Conservation (phyloP, 2,329 filamentous ascomycete species). For the Talaromyces piceae region DNA sequence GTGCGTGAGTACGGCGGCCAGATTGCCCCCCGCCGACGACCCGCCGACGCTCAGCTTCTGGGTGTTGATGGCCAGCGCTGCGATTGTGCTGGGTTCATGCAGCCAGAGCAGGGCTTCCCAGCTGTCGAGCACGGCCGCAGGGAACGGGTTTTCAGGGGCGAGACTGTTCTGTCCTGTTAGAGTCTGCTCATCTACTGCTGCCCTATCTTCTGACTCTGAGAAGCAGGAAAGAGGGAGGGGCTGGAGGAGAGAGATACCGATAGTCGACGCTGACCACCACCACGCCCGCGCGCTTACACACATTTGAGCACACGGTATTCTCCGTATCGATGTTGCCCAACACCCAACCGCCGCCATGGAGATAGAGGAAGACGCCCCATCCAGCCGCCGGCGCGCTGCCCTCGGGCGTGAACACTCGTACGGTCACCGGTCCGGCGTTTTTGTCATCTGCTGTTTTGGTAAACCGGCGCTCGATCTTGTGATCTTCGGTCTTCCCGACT, state of each 20-base stretch:
- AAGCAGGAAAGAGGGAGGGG: no score
- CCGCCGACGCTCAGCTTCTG: slow-evolving; percentile 41
- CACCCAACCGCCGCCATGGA: slow-evolving; percentile 54
- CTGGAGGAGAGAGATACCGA: slow-evolving; percentile 28
- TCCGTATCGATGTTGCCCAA: slow-evolving; percentile 52
- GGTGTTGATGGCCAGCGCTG: slow-evolving; percentile 34
- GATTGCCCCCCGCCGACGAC: slow-evolving; percentile 47
- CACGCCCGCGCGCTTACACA: slow-evolving; percentile 44
- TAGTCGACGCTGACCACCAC: slow-evolving; percentile 53
- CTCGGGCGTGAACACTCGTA: slow-evolving; percentile 47
- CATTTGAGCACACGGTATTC: slow-evolving; percentile 49
- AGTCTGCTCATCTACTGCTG: background rate
- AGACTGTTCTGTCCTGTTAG: slow-evolving; percentile 30
- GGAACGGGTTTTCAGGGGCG: slow-evolving; percentile 51
- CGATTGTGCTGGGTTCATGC: slow-evolving; percentile 34
- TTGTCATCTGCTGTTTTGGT: slow-evolving; percentile 28
- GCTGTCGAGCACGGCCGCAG: slow-evolving; percentile 50
- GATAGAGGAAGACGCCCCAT: slow-evolving; percentile 52
- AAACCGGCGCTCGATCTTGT: slow-evolving; percentile 32
- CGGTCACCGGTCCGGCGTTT: slow-evolving; percentile 38
- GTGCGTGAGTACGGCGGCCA: slow-evolving; percentile 48
- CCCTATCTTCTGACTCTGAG: no score
- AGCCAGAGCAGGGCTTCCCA: slow-evolving; percentile 50
- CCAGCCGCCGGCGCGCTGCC: slow-evolving; percentile 38
- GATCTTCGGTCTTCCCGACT: slow-evolving; percentile 42